Evolutionary conservation across 169 alveolate genomes (phyloP).

Genomic region (Eimeria zaria): DNA sequence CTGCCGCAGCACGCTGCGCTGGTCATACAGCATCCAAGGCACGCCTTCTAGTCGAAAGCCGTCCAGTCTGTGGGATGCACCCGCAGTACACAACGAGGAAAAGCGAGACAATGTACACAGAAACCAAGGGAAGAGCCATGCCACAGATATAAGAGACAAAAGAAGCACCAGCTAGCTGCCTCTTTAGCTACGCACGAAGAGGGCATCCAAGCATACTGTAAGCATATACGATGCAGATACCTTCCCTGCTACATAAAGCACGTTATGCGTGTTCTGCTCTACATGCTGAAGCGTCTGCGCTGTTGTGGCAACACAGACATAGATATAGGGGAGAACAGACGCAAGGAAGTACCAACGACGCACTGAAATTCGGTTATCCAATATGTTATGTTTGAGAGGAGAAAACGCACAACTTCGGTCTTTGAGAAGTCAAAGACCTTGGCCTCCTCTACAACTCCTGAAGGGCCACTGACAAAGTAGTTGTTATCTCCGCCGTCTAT

Average conservation of each 20-base stretch:
- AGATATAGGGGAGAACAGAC: background rate
- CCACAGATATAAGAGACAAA: background rate
- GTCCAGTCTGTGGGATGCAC: constrained; percentile 87
- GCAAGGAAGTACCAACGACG: background rate
- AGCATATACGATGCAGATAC: background rate
- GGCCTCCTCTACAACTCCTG: constrained; percentile 95
- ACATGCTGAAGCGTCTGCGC: background rate
- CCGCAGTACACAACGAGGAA: background rate
- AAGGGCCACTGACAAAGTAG: constrained; percentile 94
- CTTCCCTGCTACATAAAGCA: background rate
- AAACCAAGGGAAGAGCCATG: background rate
- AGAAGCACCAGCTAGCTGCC: background rate
- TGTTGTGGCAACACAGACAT: background rate
- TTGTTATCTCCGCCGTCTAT: constrained; percentile 96
- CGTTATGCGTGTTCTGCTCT: background rate
- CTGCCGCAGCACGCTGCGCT: constrained; percentile 94
- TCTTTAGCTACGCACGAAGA: background rate
- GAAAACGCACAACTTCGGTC: constrained; percentile 95
- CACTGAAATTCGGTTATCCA: constrained; percentile 92
- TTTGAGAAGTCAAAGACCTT: constrained; percentile 93
- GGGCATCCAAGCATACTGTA: background rate
- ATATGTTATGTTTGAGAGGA: constrained; percentile 94
- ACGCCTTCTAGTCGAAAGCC: constrained; percentile 97
- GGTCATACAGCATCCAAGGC: constrained; percentile 96
- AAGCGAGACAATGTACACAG: background rate